Conservation (phyloP, 1,284 basidiomycete species). For the Cutaneotrichosporon mucoides region DNA sequence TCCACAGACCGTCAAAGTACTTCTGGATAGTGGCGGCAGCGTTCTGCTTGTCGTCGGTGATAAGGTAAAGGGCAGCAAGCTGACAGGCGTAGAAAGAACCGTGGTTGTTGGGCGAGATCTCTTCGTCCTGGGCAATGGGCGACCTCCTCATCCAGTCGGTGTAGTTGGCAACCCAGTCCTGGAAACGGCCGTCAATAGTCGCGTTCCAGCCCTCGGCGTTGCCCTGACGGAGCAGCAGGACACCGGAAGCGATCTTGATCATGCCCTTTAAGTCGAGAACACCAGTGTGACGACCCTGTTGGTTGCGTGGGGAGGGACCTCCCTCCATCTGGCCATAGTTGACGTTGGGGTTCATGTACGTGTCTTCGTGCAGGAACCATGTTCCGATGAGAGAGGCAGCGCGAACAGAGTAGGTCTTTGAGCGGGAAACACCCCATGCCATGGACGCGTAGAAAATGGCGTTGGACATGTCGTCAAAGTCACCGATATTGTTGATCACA, state of each 20-base stretch:
- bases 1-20: conserved; percentile 31
- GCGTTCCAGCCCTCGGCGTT: conserved; percentile 20
- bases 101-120: conserved; percentile 35
- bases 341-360: conserved; percentile 65
- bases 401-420: conserved; percentile 27
- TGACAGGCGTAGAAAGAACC: conserved; percentile 41
- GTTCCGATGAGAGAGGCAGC: conserved; percentile 19
- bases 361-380: conserved; percentile 57
- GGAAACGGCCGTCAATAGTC: conserved; percentile 17
- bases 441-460: conserved; percentile 62
- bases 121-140: conserved; percentile 26
- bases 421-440: conserved; percentile 55
- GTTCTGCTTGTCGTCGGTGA: conserved; percentile 26
- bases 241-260: conserved; percentile 27
- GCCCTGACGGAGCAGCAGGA: conserved; percentile 20
- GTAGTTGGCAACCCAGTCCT: conserved; percentile 23
- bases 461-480: conserved; percentile 58
- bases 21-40: conserved; percentile 22
- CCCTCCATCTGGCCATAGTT: conserved; percentile 63
- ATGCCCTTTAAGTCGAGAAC: conserved; percentile 27
- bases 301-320: conserved; percentile 51
- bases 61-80: conserved; percentile 30
- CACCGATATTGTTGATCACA: conserved; percentile 56
- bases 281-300: conserved; percentile 25
- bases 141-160: conserved; percentile 22